phyloP scores from a whole-genome alignment of 352 stramenopile species.

The Phytophthora colocasiae region DNA sequence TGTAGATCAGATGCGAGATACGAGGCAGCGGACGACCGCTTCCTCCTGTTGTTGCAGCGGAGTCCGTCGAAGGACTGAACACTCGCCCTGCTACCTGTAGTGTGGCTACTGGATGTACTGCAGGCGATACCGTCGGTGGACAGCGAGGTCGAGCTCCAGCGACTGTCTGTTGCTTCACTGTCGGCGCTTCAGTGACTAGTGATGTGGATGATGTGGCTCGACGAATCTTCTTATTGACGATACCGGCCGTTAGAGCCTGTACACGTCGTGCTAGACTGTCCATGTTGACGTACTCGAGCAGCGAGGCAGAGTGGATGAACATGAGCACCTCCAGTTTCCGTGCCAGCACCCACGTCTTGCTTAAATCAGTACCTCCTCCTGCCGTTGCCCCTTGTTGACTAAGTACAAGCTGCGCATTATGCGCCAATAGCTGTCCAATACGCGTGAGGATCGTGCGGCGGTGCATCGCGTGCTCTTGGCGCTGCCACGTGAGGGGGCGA shows the following conservation, averaged over 20 bases:
- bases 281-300: slow-evolving; percentile 84
- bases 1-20: slow-evolving; percentile 51
- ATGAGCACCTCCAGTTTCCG: slow-evolving; percentile 86
- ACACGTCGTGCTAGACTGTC: slow-evolving; percentile 81
- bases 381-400: slow-evolving; percentile 14
- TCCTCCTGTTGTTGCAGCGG: slow-evolving; percentile 2
- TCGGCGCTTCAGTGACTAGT: neutral
- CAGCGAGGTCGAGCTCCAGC: slow-evolving; percentile 1
- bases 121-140: slow-evolving; percentile 25
- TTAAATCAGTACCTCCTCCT: slow-evolving; percentile 19
- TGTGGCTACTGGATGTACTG: slow-evolving; percentile 18
- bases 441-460: slow-evolving; percentile 71
- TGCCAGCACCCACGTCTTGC: slow-evolving; percentile 77
- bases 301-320: slow-evolving; percentile 83
- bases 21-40: slow-evolving; percentile 31
- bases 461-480: slow-evolving; percentile 71
- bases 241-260: slow-evolving; percentile 78
- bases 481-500: slow-evolving; percentile 86
- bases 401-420: slow-evolving; percentile 60
- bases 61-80: slow-evolving; percentile 14
- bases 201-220: slow-evolving; percentile 39
- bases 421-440: slow-evolving; percentile 68
- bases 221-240: slow-evolving; percentile 89
- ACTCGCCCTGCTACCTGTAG: slow-evolving; percentile 7
- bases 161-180: neutral